Evolutionary conservation across 2,329 filamentous ascomycete genomes (phyloP).

Genomic region (Neofusicoccum parvum): DNA sequence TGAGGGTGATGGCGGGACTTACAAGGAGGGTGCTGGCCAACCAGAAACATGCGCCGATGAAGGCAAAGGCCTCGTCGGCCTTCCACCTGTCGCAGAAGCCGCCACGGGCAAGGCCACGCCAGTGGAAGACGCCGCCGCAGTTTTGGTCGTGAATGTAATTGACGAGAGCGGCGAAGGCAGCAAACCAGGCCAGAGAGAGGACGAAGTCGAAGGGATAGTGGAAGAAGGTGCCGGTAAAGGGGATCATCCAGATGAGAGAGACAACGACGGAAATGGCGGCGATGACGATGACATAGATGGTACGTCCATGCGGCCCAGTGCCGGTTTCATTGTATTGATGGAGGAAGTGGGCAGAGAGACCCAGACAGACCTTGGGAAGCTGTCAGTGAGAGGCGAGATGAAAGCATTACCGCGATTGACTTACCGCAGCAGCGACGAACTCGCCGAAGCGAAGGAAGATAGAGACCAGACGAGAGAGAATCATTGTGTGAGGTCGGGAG

Average conservation of each 20-base stretch:
- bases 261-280: slow-evolving; percentile 69
- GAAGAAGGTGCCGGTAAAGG: slow-evolving; percentile 67
- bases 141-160: slow-evolving; percentile 29
- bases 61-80: slow-evolving; percentile 70
- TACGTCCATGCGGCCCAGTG: slow-evolving; percentile 56
- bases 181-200: slow-evolving; percentile 71
- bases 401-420: slow-evolving; percentile 1
- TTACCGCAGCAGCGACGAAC: slow-evolving; percentile 70
- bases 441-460: slow-evolving; percentile 63
- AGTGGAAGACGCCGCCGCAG: slow-evolving; percentile 47
- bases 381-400: not conserved
- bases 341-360: slow-evolving; percentile 69
- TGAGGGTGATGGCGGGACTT: not conserved
- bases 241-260: slow-evolving; percentile 72
- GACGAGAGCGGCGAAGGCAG: slow-evolving; percentile 61
- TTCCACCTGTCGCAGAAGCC: slow-evolving; percentile 69
- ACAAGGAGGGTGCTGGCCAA: slow-evolving; percentile 64
- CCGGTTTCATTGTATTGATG: slow-evolving; percentile 48
- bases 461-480: slow-evolving; percentile 57
- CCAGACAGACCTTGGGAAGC: slow-evolving; percentile 57
- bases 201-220: slow-evolving; percentile 73
- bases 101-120: slow-evolving; percentile 55
- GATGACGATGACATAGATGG: slow-evolving; percentile 75
- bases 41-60: slow-evolving; percentile 72
- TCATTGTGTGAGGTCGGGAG: slow-evolving; percentile 24